These are phyloP conservation scores for Termitomyces sp. DNA, from an alignment of 768 basidiomycete species.

Conservation along the genomic window DNA sequence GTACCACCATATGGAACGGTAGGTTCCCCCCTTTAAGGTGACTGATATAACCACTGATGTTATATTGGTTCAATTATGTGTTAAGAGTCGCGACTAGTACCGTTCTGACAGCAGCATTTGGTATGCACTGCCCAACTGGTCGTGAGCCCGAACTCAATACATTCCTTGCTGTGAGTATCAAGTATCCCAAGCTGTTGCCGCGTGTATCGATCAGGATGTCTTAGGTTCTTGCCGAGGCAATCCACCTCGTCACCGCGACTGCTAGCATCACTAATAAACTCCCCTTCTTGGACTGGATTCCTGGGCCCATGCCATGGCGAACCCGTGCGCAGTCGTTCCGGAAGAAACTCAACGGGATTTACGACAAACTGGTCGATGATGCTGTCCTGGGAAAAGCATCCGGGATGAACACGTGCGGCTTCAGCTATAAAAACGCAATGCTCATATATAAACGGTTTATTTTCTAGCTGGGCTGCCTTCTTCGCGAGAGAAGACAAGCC, in stretches of 20 bases:
- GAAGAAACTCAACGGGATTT: background rate
- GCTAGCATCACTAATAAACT: background rate
- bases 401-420: background rate
- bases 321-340: background rate
- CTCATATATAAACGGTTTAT: background rate
- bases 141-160: background rate
- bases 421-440: background rate
- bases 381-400: background rate
- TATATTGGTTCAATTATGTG: too few species aligned
- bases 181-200: background rate
- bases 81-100: background rate
- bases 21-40: background rate
- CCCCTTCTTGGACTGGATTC: background rate
- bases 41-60: background rate
- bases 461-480: background rate
- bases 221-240: background rate
- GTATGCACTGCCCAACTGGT: background rate
- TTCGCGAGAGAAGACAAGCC: background rate
- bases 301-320: background rate
- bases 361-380: background rate
- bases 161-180: background rate
- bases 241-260: background rate
- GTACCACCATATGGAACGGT: background rate
- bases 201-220: background rate
- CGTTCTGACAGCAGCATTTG: background rate